Base-by-base conservation (phyloP, 306 rosid genomes). In the Begonia loranthoides region DNA sequence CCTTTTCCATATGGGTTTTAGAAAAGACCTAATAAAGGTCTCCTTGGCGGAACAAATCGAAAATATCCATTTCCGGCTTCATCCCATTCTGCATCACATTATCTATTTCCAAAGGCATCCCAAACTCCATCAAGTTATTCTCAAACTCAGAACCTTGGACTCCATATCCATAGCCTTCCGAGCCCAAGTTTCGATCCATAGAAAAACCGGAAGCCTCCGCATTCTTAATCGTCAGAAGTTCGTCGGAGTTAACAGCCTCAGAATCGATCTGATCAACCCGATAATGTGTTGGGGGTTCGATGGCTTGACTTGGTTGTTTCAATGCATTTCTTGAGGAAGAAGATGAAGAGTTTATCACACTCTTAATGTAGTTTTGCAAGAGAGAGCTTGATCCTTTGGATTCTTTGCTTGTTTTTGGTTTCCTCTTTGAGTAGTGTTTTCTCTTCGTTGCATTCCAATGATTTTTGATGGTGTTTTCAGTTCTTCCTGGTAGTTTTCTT, bases 391-490 rank as follows among this genome's bases (percentile, higher is more conserved):
- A 62, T 0, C 45, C 10, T 3, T 22, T 6, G 0, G n/a, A 6
- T 48, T 39, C 60, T 54, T 16, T 61, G 53, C 49, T 57, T 28
- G 36, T 8, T 28, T 28, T 28, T 4, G 36, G 36, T 55, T 47
- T 70, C 66, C 12, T 78, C 62, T 72, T 78, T 0, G 83, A 40
- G 15, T 55, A 62, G 12, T 55, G 79, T 45, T 78, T 55, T 0
- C 96, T 61, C 72, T 80, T 87, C 0, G 86, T 81, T 10, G 93
- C 73, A 40, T 84, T 81, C 94, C 88, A 84, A 14, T 84, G 93
- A 57, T 87, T 87, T 67, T 87, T 84, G 6, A 84, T 76, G 1
- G 83, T 62, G 68, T 87, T 87, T 22, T 84, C 93, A 0, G 83
- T 76, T 13, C 94, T 56, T 0, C 86, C 88, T 0, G 76, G 87